Evolutionary conservation across 2,329 filamentous ascomycete genomes (phyloP), one percentile per base, ranked within the genome.

Genomic region (Zasmidium cellare): DNA sequence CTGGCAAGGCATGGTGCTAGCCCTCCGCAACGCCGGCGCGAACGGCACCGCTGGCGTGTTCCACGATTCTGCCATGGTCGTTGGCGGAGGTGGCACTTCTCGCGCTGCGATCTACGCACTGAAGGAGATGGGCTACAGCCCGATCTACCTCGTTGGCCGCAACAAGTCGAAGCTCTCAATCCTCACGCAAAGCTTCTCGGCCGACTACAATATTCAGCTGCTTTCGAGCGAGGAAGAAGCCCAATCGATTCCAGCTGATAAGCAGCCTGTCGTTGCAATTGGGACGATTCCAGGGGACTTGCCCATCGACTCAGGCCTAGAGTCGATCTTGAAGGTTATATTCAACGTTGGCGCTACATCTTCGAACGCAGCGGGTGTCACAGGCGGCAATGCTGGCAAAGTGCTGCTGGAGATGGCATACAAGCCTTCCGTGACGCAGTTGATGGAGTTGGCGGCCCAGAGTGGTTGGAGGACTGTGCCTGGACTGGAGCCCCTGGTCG

Each of bases 351-450:
- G 31, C 71, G 86, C 46, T 3, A 57, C 51, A 2, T n/a, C 76
- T 78, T 57, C 75, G 69, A 62, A 72, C 68, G 38, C 24, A 19
- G 67, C 71, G 69, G 66, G 62, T 3, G 62, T 71, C 51, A 67
- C 62, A 2, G 65, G 66, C 6, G 72, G 72, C 22, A 75, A 75
- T 52, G 75, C 74, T 5, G 76, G 75, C 23, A 82, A 84, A 19
- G 84, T 94, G 12, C 76, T 97, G 60, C 77, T 97, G 2, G 94
- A 99, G 75, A 96, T 99, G 92, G 93, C 94, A 1, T 99, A 99
- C 75, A 96, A 93, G 75, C 94, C 94, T 19, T 80, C 84, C 0
- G 83, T 90, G 53, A 99, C 94, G 3, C 84, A 88, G 7, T 76
- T 96, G 65, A 97, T 97, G 87, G 83, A 89, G 71, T 78, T 97